Evolutionary conservation across 495 filamentous ascomycete species (phyloP), one percentile per base, ranked within the genome.

Genomic region (Aspergillus avenaceus): DNA sequence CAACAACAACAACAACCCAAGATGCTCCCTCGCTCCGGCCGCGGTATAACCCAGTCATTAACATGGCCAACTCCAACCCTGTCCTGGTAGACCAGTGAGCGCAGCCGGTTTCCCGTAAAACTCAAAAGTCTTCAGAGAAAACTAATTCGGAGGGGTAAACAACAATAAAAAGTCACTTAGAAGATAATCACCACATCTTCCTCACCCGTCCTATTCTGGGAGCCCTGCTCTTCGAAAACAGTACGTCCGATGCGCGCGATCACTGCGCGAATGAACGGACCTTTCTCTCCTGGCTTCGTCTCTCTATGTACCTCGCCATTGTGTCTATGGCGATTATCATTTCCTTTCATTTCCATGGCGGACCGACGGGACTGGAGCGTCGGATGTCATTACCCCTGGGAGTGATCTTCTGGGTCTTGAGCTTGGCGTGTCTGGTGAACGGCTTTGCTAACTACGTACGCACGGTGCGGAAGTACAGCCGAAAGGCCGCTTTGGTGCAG

Each of bases 251-350:
- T 69, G 92, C 91, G 18, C 84, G 93, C 27, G 77, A 81, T 52
- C 77, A 79, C 66, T 76, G 72, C 55, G 78, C 78, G 24, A 80
- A 79, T 43, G 78, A 81, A 55, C 74, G 78, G 37, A 81, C 87
- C 16, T 98, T 97, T 62, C 85, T 98, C 44, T 97, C 95, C 16
- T 97, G 91, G 81, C 84, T 98, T 4, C 84, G 93, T 3, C 81
- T 98, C 5, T 85, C 87, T 14, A 81, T 97, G 59, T 96, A 96
- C 73, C 86, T 98, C 75, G 80, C 90, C 46, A 73, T 98, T 26
- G 92, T 97, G 16, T 81, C 89, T 8, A 74, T 92, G 14, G 93
- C 93, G 32, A 96, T 98, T 52, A 79, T 93, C 8, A 78, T 96
- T 31, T 96, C 90, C 7, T 97, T 98, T 66, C 91, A 98, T 56